Evolutionary conservation across 73 alveolate species (phyloP).

Genomic region (Paramecium primaurelia): DNA sequence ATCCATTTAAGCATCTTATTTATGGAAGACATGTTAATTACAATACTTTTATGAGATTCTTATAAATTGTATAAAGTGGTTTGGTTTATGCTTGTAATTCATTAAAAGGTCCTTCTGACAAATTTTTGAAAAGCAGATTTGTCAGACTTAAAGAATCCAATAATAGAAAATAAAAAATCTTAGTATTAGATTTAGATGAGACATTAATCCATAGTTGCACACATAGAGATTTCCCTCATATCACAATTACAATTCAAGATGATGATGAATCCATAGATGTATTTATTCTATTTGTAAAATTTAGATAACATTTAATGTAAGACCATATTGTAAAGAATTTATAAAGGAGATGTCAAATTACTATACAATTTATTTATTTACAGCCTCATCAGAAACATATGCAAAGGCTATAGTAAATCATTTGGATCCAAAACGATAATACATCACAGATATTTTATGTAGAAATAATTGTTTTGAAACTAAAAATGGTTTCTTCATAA

Average conservation of each 20-base stretch:
- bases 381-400: constrained; percentile 93
- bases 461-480: constrained; percentile 88
- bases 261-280: not conserved
- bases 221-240: constrained; percentile 35
- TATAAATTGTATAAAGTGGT: constrained; percentile 42
- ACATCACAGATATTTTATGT: constrained; percentile 78
- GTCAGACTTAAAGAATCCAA: constrained; percentile 47
- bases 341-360: constrained; percentile 71
- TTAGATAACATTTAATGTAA: constrained; percentile 80
- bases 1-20: constrained; percentile 41
- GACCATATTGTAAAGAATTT: constrained; percentile 87
- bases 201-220: constrained; percentile 60
- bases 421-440: constrained; percentile 88
- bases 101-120: constrained; percentile 61
- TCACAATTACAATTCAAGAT: not conserved
- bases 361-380: constrained; percentile 80
- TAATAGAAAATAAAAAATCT: not conserved
- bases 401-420: constrained; percentile 91
- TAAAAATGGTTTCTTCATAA: constrained; percentile 89
- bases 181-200: constrained; percentile 55
- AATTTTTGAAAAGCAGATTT: constrained; percentile 9
- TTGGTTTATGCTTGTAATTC: constrained; percentile 48
- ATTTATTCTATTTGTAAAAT: not conserved
- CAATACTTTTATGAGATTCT: not conserved
- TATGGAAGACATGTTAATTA: constrained; percentile 8